Base-by-base conservation (phyloP, 164 flowering plant genomes). In the Taxillus chinensis region DNA sequence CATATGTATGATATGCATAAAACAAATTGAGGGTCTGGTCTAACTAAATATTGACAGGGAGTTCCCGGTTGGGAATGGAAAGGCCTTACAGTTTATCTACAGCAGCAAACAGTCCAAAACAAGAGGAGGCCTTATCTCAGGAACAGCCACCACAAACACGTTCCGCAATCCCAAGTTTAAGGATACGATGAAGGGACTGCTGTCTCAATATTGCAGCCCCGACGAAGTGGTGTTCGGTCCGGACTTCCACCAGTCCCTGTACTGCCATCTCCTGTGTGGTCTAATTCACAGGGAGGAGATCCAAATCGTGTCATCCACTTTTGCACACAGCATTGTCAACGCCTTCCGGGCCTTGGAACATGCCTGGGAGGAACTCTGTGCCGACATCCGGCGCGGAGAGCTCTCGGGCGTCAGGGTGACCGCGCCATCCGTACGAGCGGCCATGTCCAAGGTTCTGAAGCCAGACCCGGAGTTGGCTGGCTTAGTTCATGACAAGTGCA, bases 201-300 rank as follows among this genome's bases (percentile, higher is more conserved):
- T 70, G 63, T 84, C 84, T 38, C 80, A 74, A 14, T 66, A 78
- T 63, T 84, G 95, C 71, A 88, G 97, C 78, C 98, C 98, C 0
- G 88, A 86, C 59, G 98, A 93, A 74, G 98, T 93, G 37, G 86
- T 90, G 40, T 90, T 88, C 55, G 95, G 92, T 6, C 79, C 92
- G 2, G 87, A 89, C 62, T 90, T 86, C 74, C 81, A 81, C 37
- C 90, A 90, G 48, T 81, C 93, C 39, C 66, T 90, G 39, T 92
- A 88, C 63, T 93, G 98, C 71, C 98, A 93, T 72, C 92, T 93
- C 63, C 68, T 93, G 3, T 88, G 90, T 46, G 98, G 92, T 11
- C 83, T 93, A 13, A 72, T 93, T 38, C 80, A 55, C 71, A 59
- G 80, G 15, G 82, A 90, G 3, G 89, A 93, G 53, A 73, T 93